Evolutionary conservation across 2,329 filamentous ascomycete species (phyloP), one percentile per base, ranked within the genome.

Genomic region (Trichoderma harzianum): DNA sequence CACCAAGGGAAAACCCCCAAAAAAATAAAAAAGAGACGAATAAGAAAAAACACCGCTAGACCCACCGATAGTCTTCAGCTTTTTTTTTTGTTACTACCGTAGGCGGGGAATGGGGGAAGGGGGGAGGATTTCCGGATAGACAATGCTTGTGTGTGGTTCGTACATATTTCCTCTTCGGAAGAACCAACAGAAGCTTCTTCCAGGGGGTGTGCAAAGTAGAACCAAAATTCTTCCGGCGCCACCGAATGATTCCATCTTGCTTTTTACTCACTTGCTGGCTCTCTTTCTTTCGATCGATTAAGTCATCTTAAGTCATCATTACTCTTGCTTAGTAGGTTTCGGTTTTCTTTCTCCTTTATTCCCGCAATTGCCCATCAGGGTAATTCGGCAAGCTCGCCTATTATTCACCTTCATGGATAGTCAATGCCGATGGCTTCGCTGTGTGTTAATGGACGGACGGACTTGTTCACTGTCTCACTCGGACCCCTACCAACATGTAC

Each of bases 181-280:
- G 21, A 34, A 34, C 47, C 21, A 36, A 36, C 30, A 55, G 39
- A 28, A 63, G 16, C 26, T 30, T 14, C 8, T 36, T 11, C 43
- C 24, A 55, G 14, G 47, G 43, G 43, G 39, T 14, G 63, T 34
- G 47, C 47, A 14, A n/a, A 62, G 24, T 43, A 58, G 43, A 69
- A 69, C 43, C 16, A 63, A 18, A 63, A 36, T 61, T 57, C 12
- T 11, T 47, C 62, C 63, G 53, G 57, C 70, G 36, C 53, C 58
- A 51, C 55, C 55, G 28, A 61, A 69, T 69, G 55, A 69, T 69
- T 69, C 53, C 53, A 61, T 51, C 43, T 21, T n/a, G 16, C 16
- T 43, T 10, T 60, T 43, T 28, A 34, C 62, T 65, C 18, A 28
- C 28, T 32, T 21, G 34, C 34, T 43, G 21, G n/a, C 18, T 3